phyloP scores from a whole-genome alignment of 345 rosid genomes.

The Aquilaria sinensis region DNA sequence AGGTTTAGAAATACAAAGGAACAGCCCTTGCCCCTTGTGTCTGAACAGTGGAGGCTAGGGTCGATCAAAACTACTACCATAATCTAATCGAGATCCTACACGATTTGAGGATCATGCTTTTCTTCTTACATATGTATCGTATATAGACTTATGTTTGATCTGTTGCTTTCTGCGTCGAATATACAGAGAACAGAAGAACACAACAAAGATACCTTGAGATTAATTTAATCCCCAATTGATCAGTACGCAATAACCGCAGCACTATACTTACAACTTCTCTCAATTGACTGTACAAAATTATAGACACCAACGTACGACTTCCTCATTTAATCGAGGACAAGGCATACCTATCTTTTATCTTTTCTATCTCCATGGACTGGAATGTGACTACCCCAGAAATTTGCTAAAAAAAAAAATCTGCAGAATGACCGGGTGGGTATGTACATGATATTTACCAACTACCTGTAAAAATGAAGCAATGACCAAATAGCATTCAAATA shows the following conservation, averaged over 20 bases:
- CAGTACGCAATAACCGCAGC: conserved; percentile 9
- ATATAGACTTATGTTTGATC: too few relatives aligned
- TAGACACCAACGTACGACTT: conserved; percentile 2
- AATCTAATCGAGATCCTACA: too few relatives aligned
- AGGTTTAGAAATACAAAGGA: too few relatives aligned
- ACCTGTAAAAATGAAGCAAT: conserved; percentile 4
- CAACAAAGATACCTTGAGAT: too few relatives aligned
- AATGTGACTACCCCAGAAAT: conserved; percentile 39
- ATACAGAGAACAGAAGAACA: too few relatives aligned
- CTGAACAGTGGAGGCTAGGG: too few relatives aligned
- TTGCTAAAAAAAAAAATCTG: conserved; percentile 44
- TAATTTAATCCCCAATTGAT: neutral
- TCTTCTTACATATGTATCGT: too few relatives aligned
- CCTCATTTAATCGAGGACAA: neutral
- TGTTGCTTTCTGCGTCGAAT: too few relatives aligned
- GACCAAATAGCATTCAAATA: neutral
- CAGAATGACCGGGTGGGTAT: conserved; percentile 40
- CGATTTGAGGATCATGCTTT: too few relatives aligned
- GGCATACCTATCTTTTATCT: conserved; percentile 10
- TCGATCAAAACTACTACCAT: too few relatives aligned
- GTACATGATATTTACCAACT: conserved; percentile 18
- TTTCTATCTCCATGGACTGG: neutral
- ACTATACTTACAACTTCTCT: conserved; percentile 27
- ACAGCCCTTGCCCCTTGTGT: too few relatives aligned
- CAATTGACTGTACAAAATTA: conserved; percentile 22